Base-by-base conservation (phyloP, 2,329 filamentous ascomycete genomes). In the Botrytis pseudocinerea region DNA sequence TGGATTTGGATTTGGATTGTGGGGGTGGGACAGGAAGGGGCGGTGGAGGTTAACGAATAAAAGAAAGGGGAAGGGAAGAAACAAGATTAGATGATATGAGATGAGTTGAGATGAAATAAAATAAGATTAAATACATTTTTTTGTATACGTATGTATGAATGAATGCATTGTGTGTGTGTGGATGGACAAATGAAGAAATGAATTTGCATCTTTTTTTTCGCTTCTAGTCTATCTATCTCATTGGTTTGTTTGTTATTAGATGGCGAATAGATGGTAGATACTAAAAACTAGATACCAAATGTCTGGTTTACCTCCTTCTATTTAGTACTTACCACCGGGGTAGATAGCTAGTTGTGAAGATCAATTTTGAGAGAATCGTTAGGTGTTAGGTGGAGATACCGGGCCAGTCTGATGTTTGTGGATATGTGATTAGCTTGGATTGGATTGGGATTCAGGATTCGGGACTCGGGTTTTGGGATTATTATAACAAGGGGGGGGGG, bases 401-500 rank as follows among this genome's bases (percentile, higher is more conserved):
- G 6, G 80, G 80, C 80, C 80, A 81, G 73, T 78, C 80, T 81
- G 25, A 10, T n/a, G 25, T 38, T 38, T 38, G 38, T 38, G 38
- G 1, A 9, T 38, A 38, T n/a, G 5, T n/a, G 25, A 12, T 51
- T 51, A 51, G 48, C 25, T 51, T 38, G 38, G 6, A 1, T 38
- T 38, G 2, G 25, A 14, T n/a, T n/a, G 12, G 4, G 10, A 1
- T 1, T 48, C 2, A 4, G 32, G 32, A 35, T 35, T 38, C 7
- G 25, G 12, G 25, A 14, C 14, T 14, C 14, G 4, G 10, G 1
- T 0, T 48, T 16, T 25, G 46, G 22, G 10, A 4, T 51, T 51
- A 4, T 6, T 12, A 51, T n/a, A 7, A 35, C 32, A 1, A 12
- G n/a, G 22, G 9, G 46, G 46, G n/a, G 7, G 48, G 10, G 4